Evolutionary conservation across 768 basidiomycete genomes (phyloP).

Genomic region (Agaricus blazei): DNA sequence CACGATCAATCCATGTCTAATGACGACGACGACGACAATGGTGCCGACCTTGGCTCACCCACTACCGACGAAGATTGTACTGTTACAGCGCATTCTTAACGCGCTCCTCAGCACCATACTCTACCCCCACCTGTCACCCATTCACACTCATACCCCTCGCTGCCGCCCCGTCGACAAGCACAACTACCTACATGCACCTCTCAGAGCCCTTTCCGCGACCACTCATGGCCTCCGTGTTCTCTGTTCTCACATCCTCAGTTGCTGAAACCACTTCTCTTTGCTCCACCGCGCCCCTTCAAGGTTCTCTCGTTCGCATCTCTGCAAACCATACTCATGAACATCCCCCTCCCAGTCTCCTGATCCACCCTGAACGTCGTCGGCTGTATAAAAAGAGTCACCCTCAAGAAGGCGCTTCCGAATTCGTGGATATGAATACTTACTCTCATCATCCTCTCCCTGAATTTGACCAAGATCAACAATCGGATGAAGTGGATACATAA

Average conservation of each 20-base stretch:
- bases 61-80: slow-evolving; percentile 61
- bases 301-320: slow-evolving; percentile 25
- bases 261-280: slow-evolving; percentile 34
- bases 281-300: slow-evolving; percentile 30
- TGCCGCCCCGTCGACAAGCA: slow-evolving; percentile 3
- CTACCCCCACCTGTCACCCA: slow-evolving; percentile 23
- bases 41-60: slow-evolving; percentile 45
- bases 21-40: slow-evolving; percentile 16
- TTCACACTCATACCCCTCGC: slow-evolving; percentile 1
- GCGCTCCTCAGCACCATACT: slow-evolving; percentile 35
- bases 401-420: slow-evolving; percentile 43
- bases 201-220: slow-evolving; percentile 48
- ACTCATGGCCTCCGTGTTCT: slow-evolving; percentile 27
- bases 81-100: slow-evolving; percentile 53
- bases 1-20: slow-evolving; percentile 1
- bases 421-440: slow-evolving; percentile 16
- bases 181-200: background rate
- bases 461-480: slow-evolving; percentile 1
- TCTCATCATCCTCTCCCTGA: slow-evolving; percentile 3
- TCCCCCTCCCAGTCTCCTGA: slow-evolving; percentile 56
- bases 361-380: slow-evolving; percentile 54
- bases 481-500: slow-evolving; percentile 18
- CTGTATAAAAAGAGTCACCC: slow-evolving; percentile 74
- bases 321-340: slow-evolving; percentile 29
- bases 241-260: slow-evolving; percentile 43